These are phyloP conservation scores for Grosmannia huntii DNA, from an alignment of 2,329 filamentous ascomycete genomes.

Conservation along the genomic window DNA sequence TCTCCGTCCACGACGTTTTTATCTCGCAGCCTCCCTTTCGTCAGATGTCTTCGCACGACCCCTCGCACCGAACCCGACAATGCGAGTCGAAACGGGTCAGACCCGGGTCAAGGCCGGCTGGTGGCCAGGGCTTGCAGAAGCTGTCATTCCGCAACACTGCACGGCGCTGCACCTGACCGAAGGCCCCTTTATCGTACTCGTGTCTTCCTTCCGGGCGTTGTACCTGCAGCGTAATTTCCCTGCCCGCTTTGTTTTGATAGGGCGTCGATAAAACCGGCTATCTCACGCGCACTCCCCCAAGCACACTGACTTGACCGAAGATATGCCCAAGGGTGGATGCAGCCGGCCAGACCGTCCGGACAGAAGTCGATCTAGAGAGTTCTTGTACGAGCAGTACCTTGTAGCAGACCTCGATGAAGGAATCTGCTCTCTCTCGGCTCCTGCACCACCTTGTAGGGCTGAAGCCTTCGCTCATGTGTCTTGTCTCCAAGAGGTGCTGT, in stretches of 20 bases:
- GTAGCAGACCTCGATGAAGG: not conserved
- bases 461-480: not conserved
- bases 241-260: not conserved
- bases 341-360: not conserved
- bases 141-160: no score
- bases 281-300: not conserved
- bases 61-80: not conserved
- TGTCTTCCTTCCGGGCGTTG: no score
- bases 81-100: no score
- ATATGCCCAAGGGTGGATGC: not conserved
- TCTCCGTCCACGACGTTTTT: not conserved
- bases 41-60: not conserved
- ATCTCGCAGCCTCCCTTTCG: not conserved
- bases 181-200: no score
- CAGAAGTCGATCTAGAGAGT: not conserved
- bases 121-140: no score
- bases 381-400: not conserved
- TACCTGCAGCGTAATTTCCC: not conserved
- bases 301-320: not conserved
- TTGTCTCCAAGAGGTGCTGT: not conserved
- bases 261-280: not conserved
- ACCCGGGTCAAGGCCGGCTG: no score
- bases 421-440: not conserved
- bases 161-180: no score
- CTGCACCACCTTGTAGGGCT: conserved; percentile 7